phyloP scores from a whole-genome alignment of 805 yeast genomes.

The Saccharomyces cerevisiae region DNA sequence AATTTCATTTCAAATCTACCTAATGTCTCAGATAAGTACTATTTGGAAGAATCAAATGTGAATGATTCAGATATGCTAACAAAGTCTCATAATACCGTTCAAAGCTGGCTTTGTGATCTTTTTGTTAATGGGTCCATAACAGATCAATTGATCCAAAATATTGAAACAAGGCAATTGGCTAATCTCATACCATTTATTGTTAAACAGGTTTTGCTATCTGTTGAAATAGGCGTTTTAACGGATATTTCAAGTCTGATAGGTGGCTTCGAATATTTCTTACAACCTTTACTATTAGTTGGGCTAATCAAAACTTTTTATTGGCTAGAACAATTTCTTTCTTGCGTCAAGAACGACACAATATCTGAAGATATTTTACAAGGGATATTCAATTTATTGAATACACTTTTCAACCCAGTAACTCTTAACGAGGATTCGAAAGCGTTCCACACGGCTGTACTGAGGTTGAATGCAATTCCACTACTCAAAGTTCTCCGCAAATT shows the following conservation, averaged over 20 bases:
- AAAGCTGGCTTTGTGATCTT: constrained; percentile 73
- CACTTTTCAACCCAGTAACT: constrained; percentile 36
- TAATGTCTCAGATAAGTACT: constrained; percentile 17
- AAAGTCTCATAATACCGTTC: constrained; percentile 32
- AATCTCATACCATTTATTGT: constrained; percentile 64
- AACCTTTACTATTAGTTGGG: constrained; percentile 60
- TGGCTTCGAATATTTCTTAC: constrained; percentile 82
- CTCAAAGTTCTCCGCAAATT: constrained; percentile 21
- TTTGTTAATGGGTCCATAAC: constrained; percentile 81
- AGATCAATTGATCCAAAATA: constrained; percentile 66
- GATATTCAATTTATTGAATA: constrained; percentile 33
- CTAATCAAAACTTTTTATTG: constrained; percentile 47
- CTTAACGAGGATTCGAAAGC: constrained; percentile 40
- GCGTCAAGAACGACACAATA: constrained; percentile 14
- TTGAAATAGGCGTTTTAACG: constrained; percentile 41
- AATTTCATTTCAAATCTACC: constrained; percentile 22
- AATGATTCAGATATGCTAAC: constrained; percentile 19
- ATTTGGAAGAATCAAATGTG: constrained; percentile 23
- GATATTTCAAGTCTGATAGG: constrained; percentile 55
- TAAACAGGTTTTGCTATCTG: constrained; percentile 61
- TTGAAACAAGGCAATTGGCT: constrained; percentile 59
- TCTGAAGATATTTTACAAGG: constrained; percentile 28
- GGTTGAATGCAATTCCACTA: constrained; percentile 22
- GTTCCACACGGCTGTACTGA: constrained; percentile 36
- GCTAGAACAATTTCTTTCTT: constrained; percentile 37